These are phyloP conservation scores for Hyparrhenia diplandra DNA, from an alignment of 176 grass and related monocot species.

Conservation along the genomic window DNA sequence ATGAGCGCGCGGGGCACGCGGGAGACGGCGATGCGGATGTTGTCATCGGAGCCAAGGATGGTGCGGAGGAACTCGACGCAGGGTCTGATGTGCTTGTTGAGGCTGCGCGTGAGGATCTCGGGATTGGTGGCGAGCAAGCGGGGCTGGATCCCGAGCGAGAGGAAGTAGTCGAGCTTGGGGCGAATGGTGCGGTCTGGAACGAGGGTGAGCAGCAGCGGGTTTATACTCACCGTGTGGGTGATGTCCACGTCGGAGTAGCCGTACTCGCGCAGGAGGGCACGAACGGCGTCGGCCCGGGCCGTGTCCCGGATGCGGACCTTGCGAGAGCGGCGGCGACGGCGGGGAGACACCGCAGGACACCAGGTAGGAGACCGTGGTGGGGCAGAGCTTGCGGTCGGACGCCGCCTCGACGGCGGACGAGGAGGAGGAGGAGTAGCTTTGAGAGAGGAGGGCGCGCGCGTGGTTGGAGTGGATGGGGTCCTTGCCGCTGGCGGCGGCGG, in stretches of 20 bases:
- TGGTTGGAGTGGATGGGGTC: not conserved
- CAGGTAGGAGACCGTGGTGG: constrained; percentile 18
- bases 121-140: not conserved
- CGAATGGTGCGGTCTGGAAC: constrained; percentile 24
- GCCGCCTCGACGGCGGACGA: not conserved
- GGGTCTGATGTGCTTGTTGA: constrained; percentile 26
- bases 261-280: constrained; percentile 28
- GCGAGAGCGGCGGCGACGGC: not conserved
- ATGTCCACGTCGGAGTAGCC: constrained; percentile 42
- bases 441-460: not conserved
- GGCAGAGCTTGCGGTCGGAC: not conserved
- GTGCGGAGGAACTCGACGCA: constrained; percentile 26
- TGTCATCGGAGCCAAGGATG: constrained; percentile 13
- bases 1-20: not conserved
- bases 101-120: constrained; percentile 2
- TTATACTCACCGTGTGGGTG: not conserved
- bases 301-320: constrained; percentile 6
- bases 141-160: constrained; percentile 13
- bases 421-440: not conserved
- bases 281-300: constrained; percentile 7
- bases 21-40: not conserved
- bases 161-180: constrained; percentile 50
- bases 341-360: constrained; percentile 30
- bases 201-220: not conserved
- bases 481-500: not conserved